Evolutionary conservation across 331 rosid species (phyloP).

Genomic region (Quercus phellos): DNA sequence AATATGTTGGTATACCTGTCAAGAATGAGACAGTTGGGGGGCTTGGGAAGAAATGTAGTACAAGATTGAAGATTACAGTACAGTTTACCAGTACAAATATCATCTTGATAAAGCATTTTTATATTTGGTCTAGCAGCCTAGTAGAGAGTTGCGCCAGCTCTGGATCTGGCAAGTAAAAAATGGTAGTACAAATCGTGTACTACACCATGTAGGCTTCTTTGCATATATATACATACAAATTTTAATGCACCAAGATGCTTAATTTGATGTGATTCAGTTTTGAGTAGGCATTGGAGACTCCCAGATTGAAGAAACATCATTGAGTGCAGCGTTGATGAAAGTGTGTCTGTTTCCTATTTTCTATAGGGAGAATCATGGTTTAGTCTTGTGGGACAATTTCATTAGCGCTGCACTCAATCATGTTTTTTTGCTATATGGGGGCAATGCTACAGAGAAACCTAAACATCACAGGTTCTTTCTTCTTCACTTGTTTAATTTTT

Average conservation of each 20-base stretch:
- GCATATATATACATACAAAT: not conserved
- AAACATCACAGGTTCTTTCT: not conserved
- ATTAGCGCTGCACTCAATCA: constrained; percentile 59
- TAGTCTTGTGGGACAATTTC: constrained; percentile 5
- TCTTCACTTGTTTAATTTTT: not conserved
- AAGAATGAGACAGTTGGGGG: not conserved
- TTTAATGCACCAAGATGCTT: not conserved
- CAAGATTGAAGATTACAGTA: constrained; percentile 11
- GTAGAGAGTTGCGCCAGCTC: not conserved
- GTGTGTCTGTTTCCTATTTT: not conserved
- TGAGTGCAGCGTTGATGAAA: constrained; percentile 98
- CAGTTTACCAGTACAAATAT: constrained; percentile 23
- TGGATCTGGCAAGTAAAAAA: not conserved
- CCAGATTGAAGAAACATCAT: constrained; percentile 62
- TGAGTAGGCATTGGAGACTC: not conserved
- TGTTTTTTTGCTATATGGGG: constrained; percentile 41
- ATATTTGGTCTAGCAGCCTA: not conserved
- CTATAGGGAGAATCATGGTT: no score
- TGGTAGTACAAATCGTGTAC: constrained; percentile 36
- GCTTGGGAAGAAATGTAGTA: not conserved
- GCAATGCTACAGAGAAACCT: not conserved
- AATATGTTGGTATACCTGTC: not conserved
- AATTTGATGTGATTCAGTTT: not conserved
- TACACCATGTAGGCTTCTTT: constrained; percentile 5
- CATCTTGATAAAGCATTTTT: not conserved